phyloP scores from a whole-genome alignment of 2,329 filamentous ascomycete species.

The Penicillium sp. region DNA sequence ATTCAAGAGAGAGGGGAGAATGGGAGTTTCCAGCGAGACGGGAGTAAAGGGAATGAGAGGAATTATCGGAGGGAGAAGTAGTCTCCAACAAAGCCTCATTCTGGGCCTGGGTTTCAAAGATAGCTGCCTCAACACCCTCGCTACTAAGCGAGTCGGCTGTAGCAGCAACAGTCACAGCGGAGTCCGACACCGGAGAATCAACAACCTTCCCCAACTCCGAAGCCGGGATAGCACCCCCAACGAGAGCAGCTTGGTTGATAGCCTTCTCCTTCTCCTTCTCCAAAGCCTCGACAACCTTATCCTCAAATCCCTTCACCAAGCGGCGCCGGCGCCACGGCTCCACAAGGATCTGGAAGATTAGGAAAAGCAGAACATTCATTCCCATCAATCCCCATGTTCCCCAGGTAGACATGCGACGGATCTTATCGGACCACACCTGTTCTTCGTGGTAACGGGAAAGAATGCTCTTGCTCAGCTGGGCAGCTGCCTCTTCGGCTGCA shows the following conservation, averaged over 20 bases:
- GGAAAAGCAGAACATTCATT: conserved; percentile 84
- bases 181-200: conserved; percentile 6
- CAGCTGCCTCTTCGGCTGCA: conserved; percentile 73
- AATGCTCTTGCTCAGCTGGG: conserved; percentile 76
- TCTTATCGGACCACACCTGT: conserved; percentile 98
- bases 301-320: conserved; percentile 79
- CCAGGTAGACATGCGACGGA: conserved; percentile 94
- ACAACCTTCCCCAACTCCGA: conserved; percentile 10
- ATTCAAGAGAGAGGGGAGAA: conserved; percentile 33
- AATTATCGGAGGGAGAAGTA: not conserved
- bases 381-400: conserved; percentile 98
- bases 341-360: conserved; percentile 82
- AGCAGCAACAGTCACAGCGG: not conserved
- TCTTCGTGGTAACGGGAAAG: conserved; percentile 95
- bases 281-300: conserved; percentile 68
- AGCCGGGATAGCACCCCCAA: conserved; percentile 4
- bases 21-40: conserved; percentile 24
- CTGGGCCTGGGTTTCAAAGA: not conserved
- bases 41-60: conserved; percentile 20
- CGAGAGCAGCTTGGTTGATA: conserved; percentile 17
- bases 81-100: not conserved
- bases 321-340: conserved; percentile 86
- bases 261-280: conserved; percentile 68
- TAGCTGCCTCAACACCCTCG: not conserved
- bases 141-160: not conserved